Percentiles rank a stretch among this genome's conserved stretches.
Evolutionary conservation across 2,329 filamentous ascomycete genomes (phyloP).

Genomic region (Aspergillus sp.): DNA sequence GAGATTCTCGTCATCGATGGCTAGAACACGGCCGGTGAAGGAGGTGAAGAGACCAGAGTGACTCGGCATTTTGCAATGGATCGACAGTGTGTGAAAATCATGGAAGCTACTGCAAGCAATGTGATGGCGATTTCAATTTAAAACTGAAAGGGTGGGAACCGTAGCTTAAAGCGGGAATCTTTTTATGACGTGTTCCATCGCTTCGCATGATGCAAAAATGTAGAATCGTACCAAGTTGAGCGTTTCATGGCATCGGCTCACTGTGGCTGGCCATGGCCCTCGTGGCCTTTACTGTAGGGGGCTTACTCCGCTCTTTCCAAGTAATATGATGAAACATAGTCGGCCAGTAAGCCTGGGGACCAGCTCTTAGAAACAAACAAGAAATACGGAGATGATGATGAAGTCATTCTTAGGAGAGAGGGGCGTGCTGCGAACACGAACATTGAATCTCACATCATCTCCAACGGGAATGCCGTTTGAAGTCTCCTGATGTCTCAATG

Average conservation of each 20-base stretch:
- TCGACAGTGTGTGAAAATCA: too few species aligned
- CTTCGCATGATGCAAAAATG: too few species aligned
- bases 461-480: background rate
- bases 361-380: too few species aligned
- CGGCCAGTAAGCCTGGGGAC: background rate
- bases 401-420: background rate
- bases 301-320: too few species aligned
- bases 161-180: too few species aligned
- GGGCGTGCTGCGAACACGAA: background rate
- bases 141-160: background rate
- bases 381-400: background rate
- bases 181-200: too few species aligned
- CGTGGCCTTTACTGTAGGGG: too few species aligned
- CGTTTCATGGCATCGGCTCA: too few species aligned
- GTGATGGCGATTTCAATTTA: background rate
- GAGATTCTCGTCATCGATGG: background rate
- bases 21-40: background rate
- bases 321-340: background rate
- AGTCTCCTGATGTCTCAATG: background rate
- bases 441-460: background rate
- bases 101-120: too few species aligned
- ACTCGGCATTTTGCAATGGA: conserved; percentile 1
- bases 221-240: too few species aligned
- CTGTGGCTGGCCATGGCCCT: too few species aligned
- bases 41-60: conserved; percentile 1